A percentile compares a stretch with the other conserved stretches of the same genome.
Conservation (phyloP, 2,329 filamentous ascomycete species). For the Cytospora schulzeri region DNA sequence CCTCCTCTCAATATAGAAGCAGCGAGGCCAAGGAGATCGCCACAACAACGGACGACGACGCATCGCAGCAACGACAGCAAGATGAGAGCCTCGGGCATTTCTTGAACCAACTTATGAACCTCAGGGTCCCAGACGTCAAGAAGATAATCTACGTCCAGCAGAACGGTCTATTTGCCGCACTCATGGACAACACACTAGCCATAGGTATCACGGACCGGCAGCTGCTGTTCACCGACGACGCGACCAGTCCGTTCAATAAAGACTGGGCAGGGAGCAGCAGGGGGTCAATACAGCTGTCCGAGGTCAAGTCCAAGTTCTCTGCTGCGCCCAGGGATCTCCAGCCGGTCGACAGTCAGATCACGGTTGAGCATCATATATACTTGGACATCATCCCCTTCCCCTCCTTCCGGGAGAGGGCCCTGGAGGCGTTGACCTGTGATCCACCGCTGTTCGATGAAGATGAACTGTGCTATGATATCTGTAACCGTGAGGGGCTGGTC, state of each 20-base stretch:
- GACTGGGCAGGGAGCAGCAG: slow-evolving; percentile 32
- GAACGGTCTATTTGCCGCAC: slow-evolving; percentile 37
- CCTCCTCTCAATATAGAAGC: no score
- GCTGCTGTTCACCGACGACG: slow-evolving; percentile 33
- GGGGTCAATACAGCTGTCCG: slow-evolving; percentile 32
- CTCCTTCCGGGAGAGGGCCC: slow-evolving; percentile 36
- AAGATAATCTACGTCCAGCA: slow-evolving; percentile 28
- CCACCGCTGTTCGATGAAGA: slow-evolving; percentile 39
- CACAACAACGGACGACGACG: no score
- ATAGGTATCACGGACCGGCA: slow-evolving; percentile 35
- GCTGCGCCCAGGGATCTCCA: slow-evolving; percentile 35
- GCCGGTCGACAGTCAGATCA: slow-evolving; percentile 38
- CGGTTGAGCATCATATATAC: slow-evolving; percentile 40
- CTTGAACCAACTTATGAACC: not conserved
- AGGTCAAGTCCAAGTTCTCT: slow-evolving; percentile 33
- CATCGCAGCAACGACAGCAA: not conserved
- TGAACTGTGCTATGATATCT: slow-evolving; percentile 40
- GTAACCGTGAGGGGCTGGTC: slow-evolving; percentile 37
- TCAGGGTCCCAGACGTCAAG: slow-evolving; percentile 13
- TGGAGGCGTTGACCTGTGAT: slow-evolving; percentile 33
- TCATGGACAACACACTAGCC: slow-evolving; percentile 42
- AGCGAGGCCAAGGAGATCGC: not conserved
- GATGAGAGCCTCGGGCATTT: slow-evolving; percentile 13
- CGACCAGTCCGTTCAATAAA: slow-evolving; percentile 38
- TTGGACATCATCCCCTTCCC: slow-evolving; percentile 41